Conservation (phyloP, 1,139 yeast species). For the Komagataea norvegica region DNA sequence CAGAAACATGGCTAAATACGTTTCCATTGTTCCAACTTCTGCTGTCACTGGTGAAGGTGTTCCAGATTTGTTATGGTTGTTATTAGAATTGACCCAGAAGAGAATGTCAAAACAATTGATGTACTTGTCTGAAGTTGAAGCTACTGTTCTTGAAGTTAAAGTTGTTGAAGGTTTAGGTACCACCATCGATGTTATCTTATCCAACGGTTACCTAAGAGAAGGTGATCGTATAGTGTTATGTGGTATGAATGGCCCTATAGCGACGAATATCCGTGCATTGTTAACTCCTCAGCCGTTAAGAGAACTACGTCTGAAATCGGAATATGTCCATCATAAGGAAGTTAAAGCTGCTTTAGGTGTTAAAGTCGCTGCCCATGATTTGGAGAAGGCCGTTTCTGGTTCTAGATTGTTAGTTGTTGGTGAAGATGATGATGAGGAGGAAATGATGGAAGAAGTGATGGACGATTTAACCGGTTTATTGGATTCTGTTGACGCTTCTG, state of each 20-base stretch:
- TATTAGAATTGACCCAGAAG: slow-evolving; percentile 93
- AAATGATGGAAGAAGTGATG: slow-evolving; percentile 97
- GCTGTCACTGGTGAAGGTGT: slow-evolving; percentile 99
- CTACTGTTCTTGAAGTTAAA: slow-evolving; percentile 96
- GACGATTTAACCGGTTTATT: slow-evolving; percentile 93
- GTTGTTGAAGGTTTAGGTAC: slow-evolving; percentile 99
- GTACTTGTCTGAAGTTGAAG: slow-evolving; percentile 91
- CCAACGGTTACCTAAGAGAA: slow-evolving; percentile 90
- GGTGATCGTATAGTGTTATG: slow-evolving; percentile 95
- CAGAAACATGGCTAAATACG: slow-evolving; percentile 87
- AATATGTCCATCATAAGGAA: slow-evolving; percentile 91
- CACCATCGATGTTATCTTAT: slow-evolving; percentile 93
- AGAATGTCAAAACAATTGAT: slow-evolving; percentile 98
- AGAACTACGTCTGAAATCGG: slow-evolving; percentile 92
- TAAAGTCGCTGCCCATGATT: slow-evolving; percentile 94
- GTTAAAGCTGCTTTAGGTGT: slow-evolving; percentile 99
- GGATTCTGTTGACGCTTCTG: slow-evolving; percentile 91
- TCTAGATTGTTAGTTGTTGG: slow-evolving; percentile 93
- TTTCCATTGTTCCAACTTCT: slow-evolving; percentile 95
- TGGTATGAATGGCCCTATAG: slow-evolving; percentile 98
- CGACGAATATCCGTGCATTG: slow-evolving; percentile 93
- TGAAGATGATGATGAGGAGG: slow-evolving; percentile 97
- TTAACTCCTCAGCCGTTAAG: slow-evolving; percentile 97
- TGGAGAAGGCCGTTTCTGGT: slow-evolving; percentile 99
- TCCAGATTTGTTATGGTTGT: slow-evolving; percentile 94